phyloP scores from a whole-genome alignment of 179 eudicot genomes.

The Corrigiola litoralis region DNA sequence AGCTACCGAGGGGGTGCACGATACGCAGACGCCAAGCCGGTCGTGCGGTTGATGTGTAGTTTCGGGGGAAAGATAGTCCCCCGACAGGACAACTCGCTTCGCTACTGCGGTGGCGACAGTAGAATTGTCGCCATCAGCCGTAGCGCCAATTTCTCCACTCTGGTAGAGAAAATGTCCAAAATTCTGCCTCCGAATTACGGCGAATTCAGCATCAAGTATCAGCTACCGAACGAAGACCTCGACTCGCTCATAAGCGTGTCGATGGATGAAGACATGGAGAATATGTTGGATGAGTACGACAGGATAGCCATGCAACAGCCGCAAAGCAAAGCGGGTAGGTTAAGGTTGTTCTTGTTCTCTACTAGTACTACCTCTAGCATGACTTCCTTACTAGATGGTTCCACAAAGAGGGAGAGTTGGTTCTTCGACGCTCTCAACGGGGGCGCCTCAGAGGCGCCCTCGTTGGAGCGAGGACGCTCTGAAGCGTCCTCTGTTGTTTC shows the following conservation, averaged over 20 bases:
- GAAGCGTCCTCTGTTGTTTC: constrained; percentile 78
- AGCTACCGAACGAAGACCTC: neutral
- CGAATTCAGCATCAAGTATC: neutral
- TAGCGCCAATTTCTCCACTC: neutral
- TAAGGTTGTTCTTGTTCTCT: neutral
- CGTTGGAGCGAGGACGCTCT: constrained; percentile 68
- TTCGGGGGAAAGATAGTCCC: neutral
- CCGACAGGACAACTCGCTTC: neutral
- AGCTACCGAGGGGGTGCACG: neutral
- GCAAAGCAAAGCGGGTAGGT: neutral
- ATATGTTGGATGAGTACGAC: neutral
- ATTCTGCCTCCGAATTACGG: neutral
- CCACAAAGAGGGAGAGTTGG: constrained; percentile 78
- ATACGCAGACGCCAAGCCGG: neutral
- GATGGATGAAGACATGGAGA: neutral
- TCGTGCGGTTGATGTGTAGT: neutral
- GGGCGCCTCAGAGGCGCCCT: constrained; percentile 17
- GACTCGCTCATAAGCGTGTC: neutral
- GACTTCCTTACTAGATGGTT: constrained; percentile 75
- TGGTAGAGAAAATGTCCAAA: neutral
- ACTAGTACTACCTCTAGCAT: constrained; percentile 44
- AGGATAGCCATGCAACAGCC: neutral
- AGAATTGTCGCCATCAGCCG: neutral
- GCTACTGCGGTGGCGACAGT: neutral
- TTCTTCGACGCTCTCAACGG: constrained; percentile 84